These are phyloP conservation scores for Petunia secreta DNA, from an alignment of 257 asterid species.

Conservation along the genomic window DNA sequence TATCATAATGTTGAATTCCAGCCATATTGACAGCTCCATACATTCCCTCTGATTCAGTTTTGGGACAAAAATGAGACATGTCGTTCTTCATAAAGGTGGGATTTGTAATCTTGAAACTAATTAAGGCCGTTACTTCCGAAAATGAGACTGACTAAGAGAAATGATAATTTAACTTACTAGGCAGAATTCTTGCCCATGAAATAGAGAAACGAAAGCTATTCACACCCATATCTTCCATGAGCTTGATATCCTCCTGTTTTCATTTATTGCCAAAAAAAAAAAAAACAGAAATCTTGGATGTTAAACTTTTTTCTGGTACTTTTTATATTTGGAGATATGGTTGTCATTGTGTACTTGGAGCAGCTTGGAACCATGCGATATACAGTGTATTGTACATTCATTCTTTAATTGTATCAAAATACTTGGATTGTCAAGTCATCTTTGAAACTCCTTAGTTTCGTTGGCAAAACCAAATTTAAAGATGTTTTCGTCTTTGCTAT, in stretches of 20 bases:
- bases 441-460: too few relatives aligned
- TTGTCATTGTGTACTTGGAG: too few relatives aligned
- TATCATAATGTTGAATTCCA: slow-evolving; percentile 28
- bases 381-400: too few relatives aligned
- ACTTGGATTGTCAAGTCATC: too few relatives aligned
- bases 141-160: background rate
- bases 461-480: too few relatives aligned
- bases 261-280: background rate
- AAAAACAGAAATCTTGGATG: too few relatives aligned
- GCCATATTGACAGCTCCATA: slow-evolving; percentile 28
- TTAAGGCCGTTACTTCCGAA: background rate
- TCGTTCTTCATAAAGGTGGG: background rate
- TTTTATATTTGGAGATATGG: too few relatives aligned
- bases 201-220: slow-evolving; percentile 72
- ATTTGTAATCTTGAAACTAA: background rate
- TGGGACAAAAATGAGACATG: too few relatives aligned
- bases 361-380: too few relatives aligned
- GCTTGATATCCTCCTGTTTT: slow-evolving; percentile 61
- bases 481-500: too few relatives aligned
- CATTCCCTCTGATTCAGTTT: slow-evolving; percentile 27
- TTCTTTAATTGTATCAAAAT: too few relatives aligned
- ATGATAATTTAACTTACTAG: slow-evolving; percentile 47
- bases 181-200: slow-evolving; percentile 76
- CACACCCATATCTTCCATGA: slow-evolving; percentile 62
- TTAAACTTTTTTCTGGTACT: too few relatives aligned